Evolutionary conservation across 2,329 filamentous ascomycete genomes (phyloP).

Genomic region (Pseudocercospora musae): DNA sequence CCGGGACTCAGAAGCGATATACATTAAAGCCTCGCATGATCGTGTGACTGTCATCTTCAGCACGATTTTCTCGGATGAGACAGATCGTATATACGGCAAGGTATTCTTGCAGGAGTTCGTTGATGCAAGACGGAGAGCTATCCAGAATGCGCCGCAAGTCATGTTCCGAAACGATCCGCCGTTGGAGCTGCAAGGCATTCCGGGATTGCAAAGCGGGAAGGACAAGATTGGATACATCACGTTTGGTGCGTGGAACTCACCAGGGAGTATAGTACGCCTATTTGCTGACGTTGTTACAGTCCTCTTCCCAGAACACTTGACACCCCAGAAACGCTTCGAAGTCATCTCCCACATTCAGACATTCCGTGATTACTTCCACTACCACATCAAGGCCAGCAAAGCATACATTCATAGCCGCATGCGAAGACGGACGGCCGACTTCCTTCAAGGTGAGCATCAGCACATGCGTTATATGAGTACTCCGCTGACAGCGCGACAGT

Average conservation of each 20-base stretch:
- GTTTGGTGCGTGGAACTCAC: constrained; percentile 64
- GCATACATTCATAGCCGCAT: constrained; percentile 98
- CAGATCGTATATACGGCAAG: constrained; percentile 94
- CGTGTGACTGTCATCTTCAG: constrained; percentile 98
- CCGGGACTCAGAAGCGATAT: constrained; percentile 97
- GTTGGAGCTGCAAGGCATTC: constrained; percentile 81
- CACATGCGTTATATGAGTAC: neutral
- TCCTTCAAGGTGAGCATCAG: constrained; percentile 75
- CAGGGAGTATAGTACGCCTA: too few species aligned
- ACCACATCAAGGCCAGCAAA: constrained; percentile 99
- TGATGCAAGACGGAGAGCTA: constrained; percentile 87
- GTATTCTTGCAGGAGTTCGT: constrained; percentile 99
- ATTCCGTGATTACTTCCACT: constrained; percentile 99
- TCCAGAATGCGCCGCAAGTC: constrained; percentile 97
- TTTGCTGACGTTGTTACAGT: constrained; percentile 52
- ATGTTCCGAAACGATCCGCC: constrained; percentile 93
- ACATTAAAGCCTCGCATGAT: constrained; percentile 95
- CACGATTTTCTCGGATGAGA: constrained; percentile 96
- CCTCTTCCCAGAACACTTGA: constrained; percentile 91
- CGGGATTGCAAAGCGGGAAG: constrained; percentile 73
- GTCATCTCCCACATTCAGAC: constrained; percentile 99
- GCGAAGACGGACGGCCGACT: constrained; percentile 95
- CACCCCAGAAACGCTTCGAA: constrained; percentile 82
- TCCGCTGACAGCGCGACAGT: constrained; percentile 52
- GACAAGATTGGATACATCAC: constrained; percentile 96